Percentiles rank a stretch among this genome's conserved stretches.
These are phyloP conservation scores for Lepidium campestre DNA, from an alignment of 441 rosid species.

Conservation along the genomic window DNA sequence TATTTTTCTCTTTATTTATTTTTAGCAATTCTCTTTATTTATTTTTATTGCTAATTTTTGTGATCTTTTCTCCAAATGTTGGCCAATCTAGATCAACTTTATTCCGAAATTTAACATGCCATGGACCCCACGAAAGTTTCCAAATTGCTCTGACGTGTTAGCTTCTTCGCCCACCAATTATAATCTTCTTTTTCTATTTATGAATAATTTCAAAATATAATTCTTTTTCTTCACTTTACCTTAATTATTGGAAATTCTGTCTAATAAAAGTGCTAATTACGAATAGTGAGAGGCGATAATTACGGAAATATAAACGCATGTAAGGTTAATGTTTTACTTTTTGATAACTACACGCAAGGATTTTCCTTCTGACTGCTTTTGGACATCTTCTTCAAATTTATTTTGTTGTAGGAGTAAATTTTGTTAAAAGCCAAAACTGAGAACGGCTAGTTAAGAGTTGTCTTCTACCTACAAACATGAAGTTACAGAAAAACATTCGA, in stretches of 20 bases:
- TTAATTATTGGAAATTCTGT: conserved; percentile 13
- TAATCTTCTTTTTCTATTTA: background rate
- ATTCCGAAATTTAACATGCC: conserved; percentile 2
- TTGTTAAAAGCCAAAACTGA: conserved; percentile 11
- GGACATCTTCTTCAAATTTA: background rate
- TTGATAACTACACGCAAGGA: conserved; percentile 12
- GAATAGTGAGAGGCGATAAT: conserved; percentile 18
- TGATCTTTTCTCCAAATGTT: background rate
- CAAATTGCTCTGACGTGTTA: conserved; percentile 25
- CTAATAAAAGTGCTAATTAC: background rate
- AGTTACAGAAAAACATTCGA: background rate
- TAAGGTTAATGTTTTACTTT: conserved; percentile 1
- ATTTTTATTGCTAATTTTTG: no score
- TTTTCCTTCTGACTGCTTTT: conserved; percentile 1
- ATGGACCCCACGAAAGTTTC: conserved; percentile 8
- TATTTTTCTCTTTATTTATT: background rate
- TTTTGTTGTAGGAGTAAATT: background rate
- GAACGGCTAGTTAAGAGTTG: conserved; percentile 1
- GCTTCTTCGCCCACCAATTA: conserved; percentile 10
- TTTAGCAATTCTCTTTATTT: no score
- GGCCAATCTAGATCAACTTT: conserved; percentile 18
- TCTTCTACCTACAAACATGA: background rate
- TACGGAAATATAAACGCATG: conserved; percentile 21
- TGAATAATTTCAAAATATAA: no score
- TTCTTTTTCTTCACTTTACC: background rate